Percentiles rank a stretch among this genome's conserved stretches.
Evolutionary conservation across 805 yeast genomes (phyloP).

Genomic region (Metschnikowia bowlesiae): DNA sequence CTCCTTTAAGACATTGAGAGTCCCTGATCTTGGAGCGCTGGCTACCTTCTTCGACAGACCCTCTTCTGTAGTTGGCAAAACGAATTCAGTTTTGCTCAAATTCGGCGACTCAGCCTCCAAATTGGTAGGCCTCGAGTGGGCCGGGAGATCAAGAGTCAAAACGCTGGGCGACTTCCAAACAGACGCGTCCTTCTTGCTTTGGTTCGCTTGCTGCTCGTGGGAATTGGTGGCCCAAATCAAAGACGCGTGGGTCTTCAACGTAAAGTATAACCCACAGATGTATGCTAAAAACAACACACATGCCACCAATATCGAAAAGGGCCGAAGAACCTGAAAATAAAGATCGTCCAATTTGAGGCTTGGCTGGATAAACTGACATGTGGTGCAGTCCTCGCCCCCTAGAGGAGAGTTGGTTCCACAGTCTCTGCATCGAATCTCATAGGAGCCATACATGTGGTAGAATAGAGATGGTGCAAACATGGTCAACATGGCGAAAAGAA

Average conservation of each 20-base stretch:
- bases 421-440: constrained; percentile 65
- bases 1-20: background rate
- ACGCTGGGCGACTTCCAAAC: constrained; percentile 35
- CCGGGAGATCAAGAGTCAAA: constrained; percentile 23
- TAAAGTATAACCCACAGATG: constrained; percentile 84
- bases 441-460: constrained; percentile 85
- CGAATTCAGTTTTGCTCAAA: background rate
- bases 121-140: background rate
- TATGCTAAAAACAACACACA: constrained; percentile 77
- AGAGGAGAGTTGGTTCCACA: constrained; percentile 30
- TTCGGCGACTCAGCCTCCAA: background rate
- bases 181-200: constrained; percentile 21
- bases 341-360: constrained; percentile 65
- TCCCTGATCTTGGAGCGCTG: background rate
- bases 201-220: constrained; percentile 26
- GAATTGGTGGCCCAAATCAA: constrained; percentile 77
- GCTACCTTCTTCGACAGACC: background rate
- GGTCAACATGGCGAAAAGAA: constrained; percentile 82
- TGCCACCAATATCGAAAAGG: constrained; percentile 80
- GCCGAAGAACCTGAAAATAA: constrained; percentile 66
- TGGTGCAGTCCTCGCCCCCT: constrained; percentile 46
- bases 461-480: constrained; percentile 91
- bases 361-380: constrained; percentile 76
- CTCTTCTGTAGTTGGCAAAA: background rate
- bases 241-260: constrained; percentile 93